phyloP scores from a whole-genome alignment of 176 grass and related monocot species.

The Musa schizocarpa region DNA sequence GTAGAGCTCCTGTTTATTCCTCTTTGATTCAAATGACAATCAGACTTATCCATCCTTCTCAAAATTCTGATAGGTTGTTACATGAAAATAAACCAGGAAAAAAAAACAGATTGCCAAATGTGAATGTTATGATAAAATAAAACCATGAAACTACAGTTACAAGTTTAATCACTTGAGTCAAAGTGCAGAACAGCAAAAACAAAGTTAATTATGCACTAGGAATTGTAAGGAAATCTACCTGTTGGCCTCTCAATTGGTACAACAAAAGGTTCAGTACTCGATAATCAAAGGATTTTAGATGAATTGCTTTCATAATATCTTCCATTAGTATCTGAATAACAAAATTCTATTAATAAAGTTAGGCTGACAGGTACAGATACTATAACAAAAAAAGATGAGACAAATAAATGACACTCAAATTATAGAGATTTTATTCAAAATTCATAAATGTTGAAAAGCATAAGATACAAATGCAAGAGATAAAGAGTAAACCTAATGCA shows the following conservation, averaged over 20 bases:
- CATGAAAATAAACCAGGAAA: neutral
- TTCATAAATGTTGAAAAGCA: neutral
- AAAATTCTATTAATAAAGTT: constrained; percentile 20
- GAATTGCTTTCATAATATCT: constrained; percentile 72
- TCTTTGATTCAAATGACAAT: too few relatives aligned
- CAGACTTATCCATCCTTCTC: too few relatives aligned
- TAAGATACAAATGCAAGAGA: neutral
- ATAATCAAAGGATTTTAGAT: constrained; percentile 97
- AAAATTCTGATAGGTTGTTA: too few relatives aligned
- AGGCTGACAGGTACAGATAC: neutral
- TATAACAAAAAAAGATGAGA: neutral
- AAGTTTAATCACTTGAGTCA: neutral
- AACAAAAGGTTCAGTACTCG: constrained; percentile 78
- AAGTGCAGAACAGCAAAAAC: neutral
- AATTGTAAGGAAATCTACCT: constrained; percentile 36
- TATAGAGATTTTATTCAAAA: neutral
- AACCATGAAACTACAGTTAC: neutral
- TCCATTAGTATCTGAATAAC: constrained; percentile 58
- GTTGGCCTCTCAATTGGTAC: constrained; percentile 53
- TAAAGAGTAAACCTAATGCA: neutral
- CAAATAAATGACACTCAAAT: neutral
- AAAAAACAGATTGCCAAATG: neutral
- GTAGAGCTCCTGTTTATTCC: neutral
- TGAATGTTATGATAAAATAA: neutral
- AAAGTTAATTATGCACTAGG: neutral